Evolutionary conservation across 805 yeast species (phyloP).

Genomic region (Suhomyces sp.): DNA sequence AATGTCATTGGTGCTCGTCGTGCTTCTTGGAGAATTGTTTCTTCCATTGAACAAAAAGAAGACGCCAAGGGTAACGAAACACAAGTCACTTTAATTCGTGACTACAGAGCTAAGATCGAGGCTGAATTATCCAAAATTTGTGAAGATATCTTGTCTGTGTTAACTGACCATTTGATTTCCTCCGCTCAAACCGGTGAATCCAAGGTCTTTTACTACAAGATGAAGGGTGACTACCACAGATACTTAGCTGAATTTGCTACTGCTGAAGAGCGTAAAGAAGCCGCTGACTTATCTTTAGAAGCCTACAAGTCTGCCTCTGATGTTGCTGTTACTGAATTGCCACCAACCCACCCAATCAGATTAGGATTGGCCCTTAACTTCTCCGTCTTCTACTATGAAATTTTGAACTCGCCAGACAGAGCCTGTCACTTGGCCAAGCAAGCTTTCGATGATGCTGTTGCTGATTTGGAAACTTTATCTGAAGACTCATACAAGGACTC

Average conservation of each 20-base stretch:
- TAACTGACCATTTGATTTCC: slow-evolving; percentile 87
- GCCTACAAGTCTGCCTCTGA: slow-evolving; percentile 95
- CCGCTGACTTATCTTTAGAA: slow-evolving; percentile 89
- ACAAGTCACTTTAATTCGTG: slow-evolving; percentile 87
- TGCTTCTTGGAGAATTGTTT: slow-evolving; percentile 99
- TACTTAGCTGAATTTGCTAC: slow-evolving; percentile 96
- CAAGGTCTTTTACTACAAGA: slow-evolving; percentile 96
- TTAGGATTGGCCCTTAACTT: slow-evolving; percentile 96
- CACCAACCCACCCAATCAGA: slow-evolving; percentile 98
- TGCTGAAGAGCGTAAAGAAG: slow-evolving; percentile 86
- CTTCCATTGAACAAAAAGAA: slow-evolving; percentile 97
- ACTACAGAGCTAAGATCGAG: slow-evolving; percentile 93
- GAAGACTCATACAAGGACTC: slow-evolving; percentile 99
- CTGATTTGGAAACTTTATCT: slow-evolving; percentile 94
- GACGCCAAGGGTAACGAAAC: slow-evolving; percentile 92
- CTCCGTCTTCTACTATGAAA: slow-evolving; percentile 97
- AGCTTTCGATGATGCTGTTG: slow-evolving; percentile 98
- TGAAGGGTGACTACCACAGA: slow-evolving; percentile 99
- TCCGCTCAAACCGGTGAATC: slow-evolving; percentile 96
- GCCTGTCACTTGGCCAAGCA: slow-evolving; percentile 99
- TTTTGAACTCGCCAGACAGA: slow-evolving; percentile 96
- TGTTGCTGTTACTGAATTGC: slow-evolving; percentile 93
- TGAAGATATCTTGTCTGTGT: slow-evolving; percentile 86
- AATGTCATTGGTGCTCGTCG: slow-evolving; percentile 99
- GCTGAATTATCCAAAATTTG: slow-evolving; percentile 88